Percentiles rank a stretch among this genome's conserved stretches.
phyloP scores from a whole-genome alignment of 176 grass and related monocot species.

The Oryza meyeriana region DNA sequence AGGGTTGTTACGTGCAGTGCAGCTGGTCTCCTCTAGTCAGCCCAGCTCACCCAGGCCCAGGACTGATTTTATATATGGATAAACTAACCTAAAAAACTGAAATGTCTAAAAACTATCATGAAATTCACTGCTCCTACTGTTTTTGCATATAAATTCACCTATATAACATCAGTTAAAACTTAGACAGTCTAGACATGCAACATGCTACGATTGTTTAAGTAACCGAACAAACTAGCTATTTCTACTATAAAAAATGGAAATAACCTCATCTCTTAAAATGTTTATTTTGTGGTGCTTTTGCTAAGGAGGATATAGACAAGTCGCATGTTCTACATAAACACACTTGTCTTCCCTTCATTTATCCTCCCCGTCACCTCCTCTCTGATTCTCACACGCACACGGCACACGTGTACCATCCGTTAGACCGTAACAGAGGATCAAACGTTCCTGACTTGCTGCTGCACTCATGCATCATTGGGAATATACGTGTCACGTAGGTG shows the following conservation, averaged over 20 bases:
- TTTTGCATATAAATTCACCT: no score
- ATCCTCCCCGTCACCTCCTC: neutral
- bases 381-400: neutral
- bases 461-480: neutral
- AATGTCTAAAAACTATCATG: neutral
- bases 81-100: neutral
- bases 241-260: no score
- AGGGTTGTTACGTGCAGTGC: no score
- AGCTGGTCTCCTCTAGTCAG: neutral
- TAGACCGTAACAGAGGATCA: neutral
- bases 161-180: no score
- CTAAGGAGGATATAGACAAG: neutral
- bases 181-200: no score
- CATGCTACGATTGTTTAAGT: no score
- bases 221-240: no score
- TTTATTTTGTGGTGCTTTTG: neutral
- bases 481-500: neutral
- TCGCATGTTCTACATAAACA: neutral
- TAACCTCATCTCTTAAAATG: neutral
- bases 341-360: neutral
- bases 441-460: neutral
- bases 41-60: neutral
- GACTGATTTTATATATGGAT: neutral
- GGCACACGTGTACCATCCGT: neutral
- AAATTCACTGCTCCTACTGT: no score